These are phyloP conservation scores for Suhomyces faveliae DNA, from an alignment of 805 yeast species.

Conservation along the genomic window DNA sequence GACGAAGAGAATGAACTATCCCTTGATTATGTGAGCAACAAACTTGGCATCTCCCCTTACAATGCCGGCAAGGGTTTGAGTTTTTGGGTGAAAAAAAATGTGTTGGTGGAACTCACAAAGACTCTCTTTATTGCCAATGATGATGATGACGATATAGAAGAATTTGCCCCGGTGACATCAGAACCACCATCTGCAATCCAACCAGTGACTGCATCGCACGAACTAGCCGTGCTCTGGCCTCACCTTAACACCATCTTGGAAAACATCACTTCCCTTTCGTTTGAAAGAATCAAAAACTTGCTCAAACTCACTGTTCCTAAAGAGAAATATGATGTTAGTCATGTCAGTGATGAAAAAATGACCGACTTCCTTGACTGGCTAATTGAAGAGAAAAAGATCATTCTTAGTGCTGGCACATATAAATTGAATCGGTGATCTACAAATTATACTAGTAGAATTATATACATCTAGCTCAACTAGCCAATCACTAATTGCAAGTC, in stretches of 20 bases:
- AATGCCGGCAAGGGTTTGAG: conserved; percentile 36
- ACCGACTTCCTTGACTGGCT: conserved; percentile 40
- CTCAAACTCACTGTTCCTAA: conserved; percentile 55
- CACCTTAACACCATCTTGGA: conserved; percentile 56
- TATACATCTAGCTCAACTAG: too few relatives aligned
- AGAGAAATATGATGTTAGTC: conserved; percentile 37
- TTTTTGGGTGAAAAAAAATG: conserved; percentile 66
- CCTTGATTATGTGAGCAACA: conserved; percentile 28
- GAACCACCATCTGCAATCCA: background rate
- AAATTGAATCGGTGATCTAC: conserved; percentile 27
- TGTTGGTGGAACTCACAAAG: conserved; percentile 43
- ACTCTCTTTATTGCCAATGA: conserved; percentile 42
- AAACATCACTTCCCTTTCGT: conserved; percentile 51
- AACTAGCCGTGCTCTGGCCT: conserved; percentile 32
- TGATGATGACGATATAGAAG: conserved; percentile 28
- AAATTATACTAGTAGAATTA: too few relatives aligned
- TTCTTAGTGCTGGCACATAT: conserved; percentile 31
- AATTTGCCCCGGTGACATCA: background rate
- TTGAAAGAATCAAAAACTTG: conserved; percentile 51
- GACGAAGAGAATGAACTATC: conserved; percentile 32
- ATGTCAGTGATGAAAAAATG: conserved; percentile 39
- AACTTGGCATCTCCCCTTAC: conserved; percentile 43
- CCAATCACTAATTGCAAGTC: too few relatives aligned
- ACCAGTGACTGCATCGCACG: background rate
- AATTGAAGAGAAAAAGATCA: conserved; percentile 45